phyloP scores from a whole-genome alignment of 345 rosid species.

The Sisymbrium irio region DNA sequence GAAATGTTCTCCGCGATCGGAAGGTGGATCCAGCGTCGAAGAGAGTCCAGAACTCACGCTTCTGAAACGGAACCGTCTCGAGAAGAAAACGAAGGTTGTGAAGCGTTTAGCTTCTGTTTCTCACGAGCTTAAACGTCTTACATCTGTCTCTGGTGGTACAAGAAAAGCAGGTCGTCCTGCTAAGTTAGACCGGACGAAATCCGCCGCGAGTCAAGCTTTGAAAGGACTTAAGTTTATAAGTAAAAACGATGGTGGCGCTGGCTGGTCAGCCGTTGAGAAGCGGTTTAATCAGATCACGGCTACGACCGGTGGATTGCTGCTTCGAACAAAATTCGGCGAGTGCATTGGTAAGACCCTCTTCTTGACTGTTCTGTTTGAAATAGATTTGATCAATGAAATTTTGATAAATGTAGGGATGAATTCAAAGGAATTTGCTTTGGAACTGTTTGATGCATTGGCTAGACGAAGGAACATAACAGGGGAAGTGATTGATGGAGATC shows the following conservation, averaged over 20 bases:
- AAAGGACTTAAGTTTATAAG: constrained; percentile 78
- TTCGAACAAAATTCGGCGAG: constrained; percentile 54
- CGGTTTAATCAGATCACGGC: constrained; percentile 60
- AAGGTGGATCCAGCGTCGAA: constrained; percentile 32
- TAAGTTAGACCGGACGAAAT: constrained; percentile 60
- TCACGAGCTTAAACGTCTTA: constrained; percentile 55
- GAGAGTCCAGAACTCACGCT: constrained; percentile 45
- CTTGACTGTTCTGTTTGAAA: no score
- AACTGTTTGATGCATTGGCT: constrained; percentile 65
- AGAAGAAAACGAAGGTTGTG: constrained; percentile 47
- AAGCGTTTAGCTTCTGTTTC: constrained; percentile 58
- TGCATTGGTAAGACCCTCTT: constrained; percentile 45
- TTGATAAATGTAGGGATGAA: constrained; percentile 52
- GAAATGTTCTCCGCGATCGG: constrained; percentile 14
- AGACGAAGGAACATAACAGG: constrained; percentile 50
- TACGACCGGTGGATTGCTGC: constrained; percentile 42
- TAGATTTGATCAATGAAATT: not conserved
- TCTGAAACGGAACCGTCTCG: constrained; percentile 47
- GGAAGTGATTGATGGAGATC: constrained; percentile 49
- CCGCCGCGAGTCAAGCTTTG: constrained; percentile 62
- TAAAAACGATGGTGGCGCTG: constrained; percentile 62
- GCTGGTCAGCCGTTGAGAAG: constrained; percentile 68
- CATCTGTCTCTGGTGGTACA: constrained; percentile 42
- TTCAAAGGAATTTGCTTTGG: constrained; percentile 68
- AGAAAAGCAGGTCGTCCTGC: constrained; percentile 36